A percentile compares a stretch with the other conserved stretches of the same genome.
Evolutionary conservation across 176 grass and related monocot genomes (phyloP).

Genomic region (Aegilops umbellulata): DNA sequence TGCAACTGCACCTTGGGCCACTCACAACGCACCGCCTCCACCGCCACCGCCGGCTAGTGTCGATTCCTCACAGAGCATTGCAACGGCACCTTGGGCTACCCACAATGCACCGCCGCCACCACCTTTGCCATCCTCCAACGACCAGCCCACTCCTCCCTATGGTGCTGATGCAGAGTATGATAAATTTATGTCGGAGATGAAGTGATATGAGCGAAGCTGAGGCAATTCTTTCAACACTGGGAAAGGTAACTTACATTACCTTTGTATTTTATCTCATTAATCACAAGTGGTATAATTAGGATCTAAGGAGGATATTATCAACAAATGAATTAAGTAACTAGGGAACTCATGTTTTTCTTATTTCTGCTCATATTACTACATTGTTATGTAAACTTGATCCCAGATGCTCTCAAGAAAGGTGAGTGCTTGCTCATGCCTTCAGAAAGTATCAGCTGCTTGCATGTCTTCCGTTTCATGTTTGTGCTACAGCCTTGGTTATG

Average conservation of each 20-base stretch:
- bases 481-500: not conserved
- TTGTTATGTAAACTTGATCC: not conserved
- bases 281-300: not conserved
- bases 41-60: constrained; percentile 41
- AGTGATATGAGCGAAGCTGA: constrained; percentile 51
- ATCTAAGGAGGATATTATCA: constrained; percentile 12
- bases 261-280: not conserved
- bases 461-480: not conserved
- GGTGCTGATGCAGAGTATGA: constrained; percentile 78
- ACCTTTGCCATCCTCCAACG: constrained; percentile 30
- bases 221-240: constrained; percentile 22
- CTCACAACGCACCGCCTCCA: constrained; percentile 35
- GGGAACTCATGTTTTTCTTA: not conserved
- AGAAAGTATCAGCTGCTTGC: not conserved
- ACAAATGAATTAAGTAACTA: not conserved
- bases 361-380: not conserved
- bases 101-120: constrained; percentile 40
- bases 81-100: constrained; percentile 72
- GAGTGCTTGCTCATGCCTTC: constrained; percentile 13
- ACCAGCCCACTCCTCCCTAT: constrained; percentile 39
- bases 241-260: constrained; percentile 33
- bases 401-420: not conserved
- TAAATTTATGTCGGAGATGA: constrained; percentile 96
- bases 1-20: constrained; percentile 78
- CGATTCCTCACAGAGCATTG: constrained; percentile 71